phyloP scores from a whole-genome alignment of 345 rosid genomes.

The Limnanthes douglasii region DNA sequence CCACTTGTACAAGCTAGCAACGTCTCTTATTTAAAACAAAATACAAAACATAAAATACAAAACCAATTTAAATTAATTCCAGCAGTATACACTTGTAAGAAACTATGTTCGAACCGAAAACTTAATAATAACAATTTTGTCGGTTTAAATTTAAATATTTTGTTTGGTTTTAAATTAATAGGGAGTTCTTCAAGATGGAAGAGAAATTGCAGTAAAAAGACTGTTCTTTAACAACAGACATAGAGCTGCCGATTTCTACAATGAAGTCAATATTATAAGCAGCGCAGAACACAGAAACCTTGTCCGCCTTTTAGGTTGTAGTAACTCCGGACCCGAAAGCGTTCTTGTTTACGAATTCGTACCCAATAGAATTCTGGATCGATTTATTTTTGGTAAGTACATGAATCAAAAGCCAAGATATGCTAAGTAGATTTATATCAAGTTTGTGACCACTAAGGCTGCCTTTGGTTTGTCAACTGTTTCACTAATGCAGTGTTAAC shows the following conservation, averaged over 20 bases:
- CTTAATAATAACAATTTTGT: no score
- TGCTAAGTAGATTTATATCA: no score
- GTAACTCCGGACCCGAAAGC: conserved; percentile 91
- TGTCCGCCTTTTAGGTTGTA: conserved; percentile 80
- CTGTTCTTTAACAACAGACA: conserved; percentile 86
- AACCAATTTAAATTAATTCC: no score
- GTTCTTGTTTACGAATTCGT: conserved; percentile 85
- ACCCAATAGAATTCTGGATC: conserved; percentile 73
- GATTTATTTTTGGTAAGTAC: conserved; percentile 68
- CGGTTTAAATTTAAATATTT: no score
- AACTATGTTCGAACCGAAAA: no score
- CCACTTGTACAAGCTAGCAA: no score
- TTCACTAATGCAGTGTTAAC: background rate
- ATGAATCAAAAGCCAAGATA: no score
- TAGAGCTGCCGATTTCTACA: conserved; percentile 81
- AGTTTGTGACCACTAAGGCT: background rate
- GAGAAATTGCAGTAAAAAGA: conserved; percentile 90
- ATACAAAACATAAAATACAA: no score
- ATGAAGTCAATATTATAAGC: conserved; percentile 86
- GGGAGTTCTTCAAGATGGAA: conserved; percentile 81
- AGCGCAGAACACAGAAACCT: conserved; percentile 84
- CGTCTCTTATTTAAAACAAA: no score
- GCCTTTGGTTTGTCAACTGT: no score
- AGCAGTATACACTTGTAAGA: no score
- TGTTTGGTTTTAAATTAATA: no score